A percentile compares a stretch with the other conserved stretches of the same genome.
These are phyloP conservation scores for Gloeopeniophorella convolvens DNA, from an alignment of 768 basidiomycete species.

Conservation along the genomic window DNA sequence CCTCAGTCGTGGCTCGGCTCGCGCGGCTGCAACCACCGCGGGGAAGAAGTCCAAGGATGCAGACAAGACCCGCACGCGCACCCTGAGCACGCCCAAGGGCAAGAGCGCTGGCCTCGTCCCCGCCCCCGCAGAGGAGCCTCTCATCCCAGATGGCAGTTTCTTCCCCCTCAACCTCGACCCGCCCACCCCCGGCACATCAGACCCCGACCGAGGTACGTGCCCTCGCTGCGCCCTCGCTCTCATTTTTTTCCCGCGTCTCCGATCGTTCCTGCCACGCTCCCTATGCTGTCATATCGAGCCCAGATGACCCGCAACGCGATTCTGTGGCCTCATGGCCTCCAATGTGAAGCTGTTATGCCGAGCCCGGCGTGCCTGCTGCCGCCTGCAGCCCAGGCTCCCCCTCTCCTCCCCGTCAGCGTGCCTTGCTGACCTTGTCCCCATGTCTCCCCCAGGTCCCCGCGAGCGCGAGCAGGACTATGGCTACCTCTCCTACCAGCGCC, in stretches of 20 bases:
- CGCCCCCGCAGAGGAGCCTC: slow-evolving; percentile 28
- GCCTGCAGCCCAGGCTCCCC: not conserved
- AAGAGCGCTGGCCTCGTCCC: slow-evolving; percentile 31
- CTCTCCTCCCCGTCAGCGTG: not conserved
- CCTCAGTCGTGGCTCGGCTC: slow-evolving; percentile 38
- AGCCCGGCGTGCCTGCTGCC: not conserved
- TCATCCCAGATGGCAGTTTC: slow-evolving; percentile 32
- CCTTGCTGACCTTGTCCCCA: slow-evolving; percentile 1
- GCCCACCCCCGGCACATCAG: slow-evolving; percentile 18
- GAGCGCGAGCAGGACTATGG: slow-evolving; percentile 49
- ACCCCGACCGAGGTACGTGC: slow-evolving; percentile 16
- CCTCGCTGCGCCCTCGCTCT: slow-evolving; percentile 5
- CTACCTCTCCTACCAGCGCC: slow-evolving; percentile 64
- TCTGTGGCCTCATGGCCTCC: slow-evolving; percentile 11
- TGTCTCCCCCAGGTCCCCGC: slow-evolving; percentile 15
- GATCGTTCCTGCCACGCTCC: too few species aligned
- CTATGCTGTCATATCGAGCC: too few species aligned
- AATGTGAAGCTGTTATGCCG: too few species aligned
- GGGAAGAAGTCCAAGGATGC: slow-evolving; percentile 34
- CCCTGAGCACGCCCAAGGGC: slow-evolving; percentile 34
- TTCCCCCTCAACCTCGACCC: slow-evolving; percentile 31
- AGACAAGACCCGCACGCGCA: slow-evolving; percentile 39
- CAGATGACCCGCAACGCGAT: slow-evolving; percentile 2
- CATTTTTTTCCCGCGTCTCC: not conserved
- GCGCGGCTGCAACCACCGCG: slow-evolving; percentile 25